Conservation (phyloP, 805 yeast genomes). For the Yarrowia hollandica region DNA sequence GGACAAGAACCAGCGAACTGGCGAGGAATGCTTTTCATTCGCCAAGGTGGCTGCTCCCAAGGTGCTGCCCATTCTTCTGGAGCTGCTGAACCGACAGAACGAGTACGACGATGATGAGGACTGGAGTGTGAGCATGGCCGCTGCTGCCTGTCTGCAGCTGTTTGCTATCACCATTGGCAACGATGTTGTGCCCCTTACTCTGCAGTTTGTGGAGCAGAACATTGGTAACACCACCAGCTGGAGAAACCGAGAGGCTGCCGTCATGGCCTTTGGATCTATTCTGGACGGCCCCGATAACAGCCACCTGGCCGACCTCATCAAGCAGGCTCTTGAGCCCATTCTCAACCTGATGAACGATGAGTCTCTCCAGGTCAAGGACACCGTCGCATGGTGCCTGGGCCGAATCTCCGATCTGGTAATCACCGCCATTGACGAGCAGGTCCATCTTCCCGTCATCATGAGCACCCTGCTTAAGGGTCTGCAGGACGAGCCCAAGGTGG, state of each 20-base stretch:
- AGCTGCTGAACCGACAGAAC: constrained; percentile 79
- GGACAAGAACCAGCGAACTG: constrained; percentile 44
- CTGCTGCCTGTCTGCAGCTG: constrained; percentile 93
- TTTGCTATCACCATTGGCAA: constrained; percentile 90
- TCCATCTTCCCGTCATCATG: constrained; percentile 68
- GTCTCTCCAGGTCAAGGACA: constrained; percentile 83
- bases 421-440: constrained; percentile 66
- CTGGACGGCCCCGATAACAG: constrained; percentile 88
- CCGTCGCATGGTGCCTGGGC: constrained; percentile 98
- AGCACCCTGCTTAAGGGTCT: constrained; percentile 77
- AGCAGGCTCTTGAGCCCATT: constrained; percentile 81
- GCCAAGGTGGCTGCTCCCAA: constrained; percentile 81
- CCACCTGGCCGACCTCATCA: constrained; percentile 64
- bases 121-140: constrained; percentile 98
- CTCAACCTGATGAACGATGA: constrained; percentile 71
- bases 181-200: constrained; percentile 80
- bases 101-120: constrained; percentile 89
- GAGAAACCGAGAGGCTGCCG: constrained; percentile 95
- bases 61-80: constrained; percentile 82
- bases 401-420: constrained; percentile 87
- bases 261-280: constrained; percentile 98
- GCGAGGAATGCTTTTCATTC: constrained; percentile 62
- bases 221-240: constrained; percentile 57
- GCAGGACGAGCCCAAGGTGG: constrained; percentile 86
- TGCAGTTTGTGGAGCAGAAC: constrained; percentile 78